phyloP scores from a whole-genome alignment of 2,329 filamentous ascomycete genomes.

The Phialophora verrucosa region DNA sequence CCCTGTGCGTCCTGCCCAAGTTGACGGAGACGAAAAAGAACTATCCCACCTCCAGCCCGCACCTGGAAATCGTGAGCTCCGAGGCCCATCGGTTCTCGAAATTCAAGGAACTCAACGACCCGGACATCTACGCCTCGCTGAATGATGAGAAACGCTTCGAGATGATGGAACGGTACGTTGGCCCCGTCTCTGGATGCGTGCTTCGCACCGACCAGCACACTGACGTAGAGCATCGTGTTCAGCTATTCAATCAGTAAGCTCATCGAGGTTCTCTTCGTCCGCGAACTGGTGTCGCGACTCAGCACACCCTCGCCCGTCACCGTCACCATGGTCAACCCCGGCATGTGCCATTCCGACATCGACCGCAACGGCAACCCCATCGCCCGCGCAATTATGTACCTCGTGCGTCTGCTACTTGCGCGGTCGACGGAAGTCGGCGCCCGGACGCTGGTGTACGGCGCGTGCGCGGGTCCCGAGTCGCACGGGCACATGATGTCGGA shows the following conservation, averaged over 20 bases:
- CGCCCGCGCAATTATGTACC: not conserved
- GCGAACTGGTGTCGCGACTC: conserved; percentile 32
- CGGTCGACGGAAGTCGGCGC: conserved; percentile 37
- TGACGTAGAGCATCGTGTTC: not conserved
- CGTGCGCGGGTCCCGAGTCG: conserved; percentile 20
- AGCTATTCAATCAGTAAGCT: conserved; percentile 37
- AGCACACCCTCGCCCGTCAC: conserved; percentile 24
- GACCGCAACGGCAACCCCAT: conserved; percentile 6
- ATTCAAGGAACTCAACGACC: conserved; percentile 33
- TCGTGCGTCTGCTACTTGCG: conserved; percentile 26
- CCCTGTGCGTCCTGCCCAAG: conserved; percentile 38
- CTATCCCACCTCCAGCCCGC: conserved; percentile 28
- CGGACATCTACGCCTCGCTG: conserved; percentile 31
- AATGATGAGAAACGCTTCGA: conserved; percentile 30
- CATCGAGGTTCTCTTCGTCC: conserved; percentile 37
- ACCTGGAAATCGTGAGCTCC: conserved; percentile 38
- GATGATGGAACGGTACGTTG: conserved; percentile 12
- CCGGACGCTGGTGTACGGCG: conserved; percentile 36
- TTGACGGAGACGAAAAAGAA: conserved; percentile 35
- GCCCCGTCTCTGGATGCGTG: too few species aligned
- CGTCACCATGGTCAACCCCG: conserved; percentile 40
- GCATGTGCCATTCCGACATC: conserved; percentile 37
- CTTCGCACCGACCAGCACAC: not conserved
- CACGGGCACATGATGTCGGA: conserved; percentile 33
- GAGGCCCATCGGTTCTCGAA: conserved; percentile 38